Percentiles rank a stretch among this genome's conserved stretches.
These are phyloP conservation scores for Lasiodiplodia theobromae DNA, from an alignment of 2,329 filamentous ascomycete genomes.

Conservation along the genomic window DNA sequence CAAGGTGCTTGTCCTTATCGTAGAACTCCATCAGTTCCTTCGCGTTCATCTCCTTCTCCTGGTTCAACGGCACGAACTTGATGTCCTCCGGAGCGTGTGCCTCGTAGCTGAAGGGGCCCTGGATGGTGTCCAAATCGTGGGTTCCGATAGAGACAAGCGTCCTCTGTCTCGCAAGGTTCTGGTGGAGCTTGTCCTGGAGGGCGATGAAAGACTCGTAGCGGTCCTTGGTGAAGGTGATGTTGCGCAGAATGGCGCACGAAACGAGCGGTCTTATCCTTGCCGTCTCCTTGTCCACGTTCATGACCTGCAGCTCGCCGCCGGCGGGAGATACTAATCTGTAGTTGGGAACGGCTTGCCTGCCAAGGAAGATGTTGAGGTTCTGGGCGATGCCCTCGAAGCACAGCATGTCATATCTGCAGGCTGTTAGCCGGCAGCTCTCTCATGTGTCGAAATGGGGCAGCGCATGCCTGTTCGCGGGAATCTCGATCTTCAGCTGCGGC, in stretches of 20 bases:
- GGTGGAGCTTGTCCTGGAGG: constrained; percentile 96
- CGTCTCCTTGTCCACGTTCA: constrained; percentile 80
- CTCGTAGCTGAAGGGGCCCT: constrained; percentile 97
- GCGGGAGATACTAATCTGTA: constrained; percentile 78
- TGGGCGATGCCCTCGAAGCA: constrained; percentile 97
- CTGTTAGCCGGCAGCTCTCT: constrained; percentile 34
- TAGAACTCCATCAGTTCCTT: constrained; percentile 94
- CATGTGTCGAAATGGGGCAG: not conserved
- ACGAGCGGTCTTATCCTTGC: constrained; percentile 84
- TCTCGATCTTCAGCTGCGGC: constrained; percentile 96
- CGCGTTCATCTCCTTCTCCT: constrained; percentile 85
- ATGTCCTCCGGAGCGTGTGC: constrained; percentile 91
- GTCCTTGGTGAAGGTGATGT: constrained; percentile 31
- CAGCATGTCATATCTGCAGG: constrained; percentile 77
- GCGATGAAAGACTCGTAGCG: constrained; percentile 27
- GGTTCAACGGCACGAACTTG: constrained; percentile 88
- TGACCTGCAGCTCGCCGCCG: constrained; percentile 76
- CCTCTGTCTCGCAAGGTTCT: constrained; percentile 90
- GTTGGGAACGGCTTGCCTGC: constrained; percentile 76
- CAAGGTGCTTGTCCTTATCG: constrained; percentile 88
- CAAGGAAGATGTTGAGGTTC: constrained; percentile 94
- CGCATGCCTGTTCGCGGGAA: constrained; percentile 87
- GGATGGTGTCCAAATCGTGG: constrained; percentile 90
- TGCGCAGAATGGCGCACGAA: constrained; percentile 78
- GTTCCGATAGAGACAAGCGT: constrained; percentile 97